Evolutionary conservation across 2,329 filamentous ascomycete species (phyloP).

Genomic region (Pseudocercospora vitis): DNA sequence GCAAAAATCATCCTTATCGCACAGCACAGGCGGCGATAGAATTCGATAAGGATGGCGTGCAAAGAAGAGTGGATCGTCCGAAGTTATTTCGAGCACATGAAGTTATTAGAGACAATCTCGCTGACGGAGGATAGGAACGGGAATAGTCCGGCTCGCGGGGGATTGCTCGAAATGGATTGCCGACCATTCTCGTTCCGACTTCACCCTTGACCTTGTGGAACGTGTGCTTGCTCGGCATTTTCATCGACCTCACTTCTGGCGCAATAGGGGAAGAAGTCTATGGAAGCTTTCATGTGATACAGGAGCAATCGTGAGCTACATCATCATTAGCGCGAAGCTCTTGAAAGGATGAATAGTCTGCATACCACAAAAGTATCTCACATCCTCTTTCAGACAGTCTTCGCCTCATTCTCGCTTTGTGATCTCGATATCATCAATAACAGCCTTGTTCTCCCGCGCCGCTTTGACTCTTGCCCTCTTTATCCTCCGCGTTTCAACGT

Average conservation of each 20-base stretch:
- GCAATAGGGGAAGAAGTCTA: background rate
- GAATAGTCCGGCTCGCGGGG: background rate
- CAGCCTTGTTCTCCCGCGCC: conserved; percentile 10
- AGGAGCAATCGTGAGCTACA: no score
- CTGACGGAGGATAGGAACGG: background rate
- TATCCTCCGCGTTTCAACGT: conserved; percentile 11
- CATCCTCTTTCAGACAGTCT: no score
- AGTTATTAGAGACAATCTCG: conserved; percentile 1
- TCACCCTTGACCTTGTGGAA: background rate
- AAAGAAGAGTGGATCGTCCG: background rate
- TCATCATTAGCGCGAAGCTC: no score
- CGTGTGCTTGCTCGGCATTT: conserved; percentile 3
- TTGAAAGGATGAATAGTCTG: no score
- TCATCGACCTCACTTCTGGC: background rate
- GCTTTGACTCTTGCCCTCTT: conserved; percentile 10
- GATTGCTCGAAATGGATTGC: background rate
- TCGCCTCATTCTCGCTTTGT: no score
- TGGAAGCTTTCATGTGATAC: background rate
- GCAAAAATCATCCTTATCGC: background rate
- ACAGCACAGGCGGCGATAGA: background rate
- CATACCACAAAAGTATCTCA: no score
- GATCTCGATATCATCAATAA: conserved; percentile 12
- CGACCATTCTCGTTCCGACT: background rate
- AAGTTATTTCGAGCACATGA: background rate
- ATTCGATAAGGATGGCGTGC: background rate